Percentiles rank a stretch among this genome's conserved stretches.
These are phyloP conservation scores for Saturnispora gosingensis DNA, from an alignment of 805 yeast species.

Conservation along the genomic window DNA sequence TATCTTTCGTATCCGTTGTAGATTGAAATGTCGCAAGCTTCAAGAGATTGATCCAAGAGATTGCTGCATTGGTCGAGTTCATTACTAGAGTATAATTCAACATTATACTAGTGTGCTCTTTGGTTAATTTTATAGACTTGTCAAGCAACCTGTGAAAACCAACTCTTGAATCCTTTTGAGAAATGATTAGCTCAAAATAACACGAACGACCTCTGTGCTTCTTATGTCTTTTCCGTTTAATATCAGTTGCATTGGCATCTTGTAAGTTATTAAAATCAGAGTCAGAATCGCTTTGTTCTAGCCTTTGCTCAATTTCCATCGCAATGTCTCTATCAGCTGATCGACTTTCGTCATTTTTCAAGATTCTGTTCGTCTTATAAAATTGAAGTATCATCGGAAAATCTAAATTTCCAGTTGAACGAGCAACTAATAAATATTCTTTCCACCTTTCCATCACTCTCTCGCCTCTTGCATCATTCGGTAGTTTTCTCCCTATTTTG, in stretches of 20 bases:
- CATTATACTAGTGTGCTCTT: constrained; percentile 6
- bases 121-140: constrained; percentile 51
- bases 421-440: constrained; percentile 65
- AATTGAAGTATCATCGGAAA: constrained; percentile 58
- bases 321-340: constrained; percentile 1
- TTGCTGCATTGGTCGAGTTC: constrained; percentile 42
- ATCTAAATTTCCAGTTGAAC: constrained; percentile 44
- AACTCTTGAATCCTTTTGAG: constrained; percentile 27
- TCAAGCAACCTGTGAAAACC: constrained; percentile 59
- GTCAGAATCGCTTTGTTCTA: background rate
- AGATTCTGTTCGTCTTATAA: constrained; percentile 37
- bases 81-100: constrained; percentile 44
- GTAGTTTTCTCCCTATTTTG: constrained; percentile 1
- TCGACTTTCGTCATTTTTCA: constrained; percentile 13
- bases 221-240: constrained; percentile 7
- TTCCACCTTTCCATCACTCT: constrained; percentile 65
- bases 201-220: constrained; percentile 10
- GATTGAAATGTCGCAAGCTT: constrained; percentile 34
- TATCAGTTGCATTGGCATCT: constrained; percentile 1
- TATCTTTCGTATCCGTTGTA: background rate
- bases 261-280: background rate
- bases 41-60: constrained; percentile 57
- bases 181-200: constrained; percentile 14
- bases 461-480: constrained; percentile 30
- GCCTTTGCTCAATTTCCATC: background rate